Conservation (phyloP, 768 basidiomycete genomes). For the Podaxis sp. region DNA sequence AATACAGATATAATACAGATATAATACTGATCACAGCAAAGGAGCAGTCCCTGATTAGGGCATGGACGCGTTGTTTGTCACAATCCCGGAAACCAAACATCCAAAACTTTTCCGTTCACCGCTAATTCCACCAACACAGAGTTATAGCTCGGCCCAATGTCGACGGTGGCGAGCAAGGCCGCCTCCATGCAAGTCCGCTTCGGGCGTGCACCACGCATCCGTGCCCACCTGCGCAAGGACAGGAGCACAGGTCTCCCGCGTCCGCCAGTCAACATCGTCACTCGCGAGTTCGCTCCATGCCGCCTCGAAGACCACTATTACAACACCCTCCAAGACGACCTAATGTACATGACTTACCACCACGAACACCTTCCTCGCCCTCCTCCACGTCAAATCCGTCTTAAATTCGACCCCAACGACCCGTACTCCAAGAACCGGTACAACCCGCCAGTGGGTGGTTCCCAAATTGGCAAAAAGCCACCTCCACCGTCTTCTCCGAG, state of each 20-base stretch:
- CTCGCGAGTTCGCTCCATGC: conserved; percentile 67
- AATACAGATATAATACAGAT: too few species aligned
- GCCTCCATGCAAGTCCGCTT: conserved; percentile 30
- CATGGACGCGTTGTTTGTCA: conserved; percentile 4
- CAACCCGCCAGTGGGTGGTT: conserved; percentile 72
- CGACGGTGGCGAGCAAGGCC: conserved; percentile 1
- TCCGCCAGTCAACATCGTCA: conserved; percentile 60
- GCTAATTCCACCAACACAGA: neutral
- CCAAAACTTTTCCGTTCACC: neutral
- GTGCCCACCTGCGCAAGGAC: conserved; percentile 42
- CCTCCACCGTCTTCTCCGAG: conserved; percentile 62
- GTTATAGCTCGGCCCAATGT: neutral
- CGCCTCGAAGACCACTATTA: conserved; percentile 84
- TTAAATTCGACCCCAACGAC: conserved; percentile 69
- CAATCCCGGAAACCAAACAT: neutral
- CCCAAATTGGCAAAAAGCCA: conserved; percentile 60
- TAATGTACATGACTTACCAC: conserved; percentile 92
- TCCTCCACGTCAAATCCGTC: conserved; percentile 53
- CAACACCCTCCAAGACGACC: conserved; percentile 74
- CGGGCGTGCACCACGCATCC: conserved; percentile 46
- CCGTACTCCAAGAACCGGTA: conserved; percentile 80
- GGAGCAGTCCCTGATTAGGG: neutral
- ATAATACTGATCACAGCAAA: too few species aligned
- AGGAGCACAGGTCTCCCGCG: conserved; percentile 56
- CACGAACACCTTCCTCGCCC: conserved; percentile 58